Conservation (phyloP, 2,329 filamentous ascomycete species). For the Monosporascus cannonballus region DNA sequence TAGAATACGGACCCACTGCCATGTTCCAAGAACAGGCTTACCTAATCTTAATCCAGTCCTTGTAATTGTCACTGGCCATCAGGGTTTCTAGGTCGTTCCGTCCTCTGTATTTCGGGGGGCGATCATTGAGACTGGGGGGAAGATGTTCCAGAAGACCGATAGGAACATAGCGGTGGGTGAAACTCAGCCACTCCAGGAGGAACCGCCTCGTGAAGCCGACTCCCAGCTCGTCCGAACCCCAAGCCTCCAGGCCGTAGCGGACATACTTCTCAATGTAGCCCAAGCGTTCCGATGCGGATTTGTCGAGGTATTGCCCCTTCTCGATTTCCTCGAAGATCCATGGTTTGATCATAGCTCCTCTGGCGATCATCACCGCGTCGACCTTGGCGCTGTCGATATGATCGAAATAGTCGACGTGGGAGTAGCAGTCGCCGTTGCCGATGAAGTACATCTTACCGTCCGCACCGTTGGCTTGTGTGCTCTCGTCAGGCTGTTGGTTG, state of each 20-base stretch:
- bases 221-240: conserved; percentile 93
- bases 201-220: conserved; percentile 88
- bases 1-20: conserved; percentile 3
- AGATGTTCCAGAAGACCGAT: conserved; percentile 82
- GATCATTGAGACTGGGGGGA: conserved; percentile 82
- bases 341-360: conserved; percentile 92
- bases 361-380: conserved; percentile 95
- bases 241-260: conserved; percentile 84
- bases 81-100: conserved; percentile 92
- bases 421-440: conserved; percentile 95
- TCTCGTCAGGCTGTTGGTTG: conserved; percentile 66
- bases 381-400: conserved; percentile 73
- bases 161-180: conserved; percentile 86
- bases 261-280: conserved; percentile 83
- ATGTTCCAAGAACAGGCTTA: conserved; percentile 35
- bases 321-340: conserved; percentile 98
- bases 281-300: conserved; percentile 81
- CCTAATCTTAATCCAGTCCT: conserved; percentile 99
- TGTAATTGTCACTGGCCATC: conserved; percentile 83
- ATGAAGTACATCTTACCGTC: conserved; percentile 79
- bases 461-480: conserved; percentile 60
- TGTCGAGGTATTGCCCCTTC: conserved; percentile 88
- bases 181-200: conserved; percentile 92
- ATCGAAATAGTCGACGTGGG: conserved; percentile 78
- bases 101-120: conserved; percentile 77